Evolutionary conservation across 177 flowering plant genomes (phyloP).

Genomic region (Vitis hybrid): DNA sequence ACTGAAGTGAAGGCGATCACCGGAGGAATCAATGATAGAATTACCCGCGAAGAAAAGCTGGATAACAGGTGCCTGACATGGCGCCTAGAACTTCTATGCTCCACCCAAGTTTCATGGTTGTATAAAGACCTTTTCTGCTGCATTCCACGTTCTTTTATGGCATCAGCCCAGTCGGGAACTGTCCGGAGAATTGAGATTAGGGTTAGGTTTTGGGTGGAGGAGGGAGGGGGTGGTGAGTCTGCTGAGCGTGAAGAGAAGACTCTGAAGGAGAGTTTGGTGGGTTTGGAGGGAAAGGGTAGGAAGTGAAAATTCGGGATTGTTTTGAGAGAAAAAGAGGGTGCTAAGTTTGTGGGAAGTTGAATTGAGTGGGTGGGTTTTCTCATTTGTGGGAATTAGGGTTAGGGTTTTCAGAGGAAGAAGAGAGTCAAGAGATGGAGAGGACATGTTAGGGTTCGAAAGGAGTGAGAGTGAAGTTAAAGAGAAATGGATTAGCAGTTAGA

Average conservation of each 20-base stretch:
- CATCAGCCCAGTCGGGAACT: slow-evolving; percentile 85
- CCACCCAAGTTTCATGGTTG: slow-evolving; percentile 70
- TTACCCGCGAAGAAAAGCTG: slow-evolving; percentile 74
- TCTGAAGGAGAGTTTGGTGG: slow-evolving; percentile 16
- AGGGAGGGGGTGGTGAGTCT: slow-evolving; percentile 9
- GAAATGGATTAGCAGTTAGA: slow-evolving; percentile 13
- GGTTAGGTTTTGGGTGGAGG: slow-evolving; percentile 19
- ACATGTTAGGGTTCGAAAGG: slow-evolving; percentile 6
- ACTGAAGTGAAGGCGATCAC: slow-evolving; percentile 71
- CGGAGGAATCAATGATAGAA: slow-evolving; percentile 81
- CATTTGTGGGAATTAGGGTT: slow-evolving; percentile 33
- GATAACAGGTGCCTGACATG: slow-evolving; percentile 76
- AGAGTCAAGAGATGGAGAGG: background rate
- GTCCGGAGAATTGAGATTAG: slow-evolving; percentile 46
- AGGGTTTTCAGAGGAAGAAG: slow-evolving; percentile 19
- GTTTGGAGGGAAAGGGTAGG: slow-evolving; percentile 1
- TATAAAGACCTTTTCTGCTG: slow-evolving; percentile 50
- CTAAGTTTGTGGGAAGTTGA: slow-evolving; percentile 15
- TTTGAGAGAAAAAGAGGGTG: slow-evolving; percentile 30
- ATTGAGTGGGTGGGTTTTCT: slow-evolving; percentile 23
- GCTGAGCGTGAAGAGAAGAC: slow-evolving; percentile 19
- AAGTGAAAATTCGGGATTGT: slow-evolving; percentile 23
- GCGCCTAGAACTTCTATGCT: slow-evolving; percentile 82
- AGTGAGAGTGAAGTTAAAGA: background rate
- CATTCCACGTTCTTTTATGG: slow-evolving; percentile 73